Evolutionary conservation across 1,139 yeast genomes (phyloP), one percentile per base, ranked within the genome.

Genomic region (Candida pseudoviswanathii): DNA sequence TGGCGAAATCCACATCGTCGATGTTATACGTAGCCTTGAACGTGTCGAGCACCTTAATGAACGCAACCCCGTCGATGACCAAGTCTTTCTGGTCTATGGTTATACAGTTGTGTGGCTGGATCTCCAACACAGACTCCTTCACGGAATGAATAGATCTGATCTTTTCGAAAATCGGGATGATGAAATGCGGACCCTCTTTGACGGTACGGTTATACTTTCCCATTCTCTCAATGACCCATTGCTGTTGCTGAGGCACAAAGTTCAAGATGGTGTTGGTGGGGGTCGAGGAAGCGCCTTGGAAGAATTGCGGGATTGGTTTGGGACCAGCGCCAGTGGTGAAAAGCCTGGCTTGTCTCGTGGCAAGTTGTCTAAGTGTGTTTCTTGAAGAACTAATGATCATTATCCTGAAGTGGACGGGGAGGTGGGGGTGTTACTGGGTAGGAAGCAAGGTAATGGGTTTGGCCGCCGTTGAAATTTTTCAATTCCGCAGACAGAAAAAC

Each of bases 171-270:
- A 89, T 68, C 3, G 96, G 96, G 6, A 86, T 57, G 59, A 89
- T 70, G 38, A 89, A 65, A 2, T 95, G 91, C 45, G 88, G 71
- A 16, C 96, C 96, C 0, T 96, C 96, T 38, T 83, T 80, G 52
- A 89, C 75, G 34, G 88, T 85, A 52, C 86, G 71, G 64, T 85
- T 79, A 71, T 87, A 89, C 64, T 86, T 86, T 31, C 96, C 96
- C 96, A 89, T 89, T 55, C 96, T 76, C 67, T 89, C 96, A 27
- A 89, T 96, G 22, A 89, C 82, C 92, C 95, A 89, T 3, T 96
- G 96, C 10, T 89, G 86, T 67, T 89, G 96, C 64, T 89, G 96
- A 2, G 96, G 96, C 4, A 89, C 96, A 65, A 89, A 89, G 58
- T 86, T 73, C 41, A 89, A 66, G 1, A 88, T 66, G 1, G 96